phyloP scores from a whole-genome alignment of 208 protist species.

The Porcisia hertigi region DNA sequence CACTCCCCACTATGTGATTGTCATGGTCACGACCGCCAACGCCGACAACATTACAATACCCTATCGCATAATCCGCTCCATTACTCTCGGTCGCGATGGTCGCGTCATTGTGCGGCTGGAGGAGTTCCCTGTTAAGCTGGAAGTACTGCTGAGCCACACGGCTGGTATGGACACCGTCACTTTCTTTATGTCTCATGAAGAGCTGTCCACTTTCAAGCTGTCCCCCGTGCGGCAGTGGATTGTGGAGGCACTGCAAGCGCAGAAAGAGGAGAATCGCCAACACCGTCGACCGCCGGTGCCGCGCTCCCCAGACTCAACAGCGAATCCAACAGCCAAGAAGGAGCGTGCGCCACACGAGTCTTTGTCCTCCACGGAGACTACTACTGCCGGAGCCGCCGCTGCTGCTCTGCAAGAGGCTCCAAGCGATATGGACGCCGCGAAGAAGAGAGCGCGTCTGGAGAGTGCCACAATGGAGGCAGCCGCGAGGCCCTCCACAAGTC shows the following conservation, averaged over 20 bases:
- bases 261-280: slow-evolving; percentile 38
- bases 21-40: slow-evolving; percentile 74
- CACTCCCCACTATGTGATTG: slow-evolving; percentile 78
- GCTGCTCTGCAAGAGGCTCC: neutral
- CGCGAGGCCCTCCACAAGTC: neutral
- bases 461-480: slow-evolving; percentile 10
- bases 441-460: slow-evolving; percentile 40
- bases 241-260: slow-evolving; percentile 54
- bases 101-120: slow-evolving; percentile 80
- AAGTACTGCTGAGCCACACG: slow-evolving; percentile 71
- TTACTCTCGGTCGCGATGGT: slow-evolving; percentile 79
- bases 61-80: slow-evolving; percentile 79
- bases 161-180: slow-evolving; percentile 78
- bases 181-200: slow-evolving; percentile 58
- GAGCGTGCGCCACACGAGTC: neutral
- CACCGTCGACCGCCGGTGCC: slow-evolving; percentile 9
- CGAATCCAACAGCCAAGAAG: neutral
- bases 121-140: slow-evolving; percentile 84
- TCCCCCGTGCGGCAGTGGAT: slow-evolving; percentile 84
- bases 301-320: slow-evolving; percentile 2
- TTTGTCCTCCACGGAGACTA: slow-evolving; percentile 1
- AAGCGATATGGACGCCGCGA: slow-evolving; percentile 2
- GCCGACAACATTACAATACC: slow-evolving; percentile 89
- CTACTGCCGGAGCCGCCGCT: neutral
- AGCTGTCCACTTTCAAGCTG: slow-evolving; percentile 72